Conservation (phyloP, 805 yeast species). For the Isabelozyma rhagii region DNA sequence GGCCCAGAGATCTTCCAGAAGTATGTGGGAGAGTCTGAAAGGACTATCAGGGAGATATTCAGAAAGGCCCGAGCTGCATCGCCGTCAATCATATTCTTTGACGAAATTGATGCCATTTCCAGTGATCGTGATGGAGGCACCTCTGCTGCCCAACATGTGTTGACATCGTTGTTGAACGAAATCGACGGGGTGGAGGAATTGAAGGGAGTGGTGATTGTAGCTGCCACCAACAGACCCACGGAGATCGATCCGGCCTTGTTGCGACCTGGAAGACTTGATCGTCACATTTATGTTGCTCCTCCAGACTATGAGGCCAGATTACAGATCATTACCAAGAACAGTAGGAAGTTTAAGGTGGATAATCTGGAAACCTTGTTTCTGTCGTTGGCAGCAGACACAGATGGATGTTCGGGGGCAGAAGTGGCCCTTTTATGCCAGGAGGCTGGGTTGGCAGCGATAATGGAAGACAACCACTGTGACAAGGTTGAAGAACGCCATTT, state of each 20-base stretch:
- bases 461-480: conserved; percentile 61
- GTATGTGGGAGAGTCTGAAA: conserved; percentile 93
- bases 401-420: conserved; percentile 97
- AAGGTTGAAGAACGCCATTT: conserved; percentile 66
- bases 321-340: conserved; percentile 71
- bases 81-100: conserved; percentile 92
- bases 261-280: conserved; percentile 93
- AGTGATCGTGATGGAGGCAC: conserved; percentile 69
- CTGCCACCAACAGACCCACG: conserved; percentile 95
- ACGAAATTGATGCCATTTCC: conserved; percentile 93
- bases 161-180: conserved; percentile 88
- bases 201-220: conserved; percentile 89
- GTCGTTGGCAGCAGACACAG: conserved; percentile 59
- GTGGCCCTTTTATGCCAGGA: conserved; percentile 89
- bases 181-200: conserved; percentile 96
- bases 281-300: conserved; percentile 90
- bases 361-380: conserved; percentile 41
- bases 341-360: conserved; percentile 57
- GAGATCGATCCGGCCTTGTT: conserved; percentile 88
- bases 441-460: conserved; percentile 92
- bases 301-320: conserved; percentile 81
- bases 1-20: conserved; percentile 96
- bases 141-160: conserved; percentile 75
- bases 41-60: conserved; percentile 89
- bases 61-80: conserved; percentile 92